These are phyloP conservation scores for Saprolegnia diclina DNA, from an alignment of 352 stramenopile genomes.

Conservation along the genomic window DNA sequence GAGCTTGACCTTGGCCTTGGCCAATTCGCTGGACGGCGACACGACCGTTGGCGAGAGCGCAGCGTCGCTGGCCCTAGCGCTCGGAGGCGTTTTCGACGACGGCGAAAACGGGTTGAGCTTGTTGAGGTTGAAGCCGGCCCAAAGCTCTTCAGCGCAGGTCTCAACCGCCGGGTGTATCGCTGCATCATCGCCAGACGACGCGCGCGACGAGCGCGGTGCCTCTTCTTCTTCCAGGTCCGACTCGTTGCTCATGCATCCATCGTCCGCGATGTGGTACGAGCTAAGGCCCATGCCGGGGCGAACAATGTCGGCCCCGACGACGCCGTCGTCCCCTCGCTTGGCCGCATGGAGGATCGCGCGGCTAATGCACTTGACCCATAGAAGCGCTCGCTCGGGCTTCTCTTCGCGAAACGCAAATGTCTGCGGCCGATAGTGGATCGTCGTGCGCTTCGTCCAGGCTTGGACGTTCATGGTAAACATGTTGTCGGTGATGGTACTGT, in stretches of 20 bases:
- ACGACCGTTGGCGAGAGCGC: not conserved
- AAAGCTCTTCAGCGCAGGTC: not conserved
- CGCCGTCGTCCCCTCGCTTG: constrained; percentile 29
- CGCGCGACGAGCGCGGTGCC: constrained; percentile 34
- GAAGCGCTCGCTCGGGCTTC: constrained; percentile 55
- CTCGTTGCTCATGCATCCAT: constrained; percentile 31
- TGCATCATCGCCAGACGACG: constrained; percentile 55
- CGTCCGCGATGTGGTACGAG: constrained; percentile 18
- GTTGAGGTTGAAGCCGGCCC: constrained; percentile 4
- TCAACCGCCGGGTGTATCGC: constrained; percentile 29
- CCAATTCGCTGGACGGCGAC: not conserved
- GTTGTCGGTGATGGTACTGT: constrained; percentile 64
- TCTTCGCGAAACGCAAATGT: constrained; percentile 71
- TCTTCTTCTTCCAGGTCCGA: constrained; percentile 19
- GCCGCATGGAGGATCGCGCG: constrained; percentile 53
- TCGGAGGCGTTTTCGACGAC: not conserved
- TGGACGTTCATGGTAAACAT: constrained; percentile 68
- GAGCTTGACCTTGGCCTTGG: constrained; percentile 4
- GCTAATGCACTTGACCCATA: constrained; percentile 76
- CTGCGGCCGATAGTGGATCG: constrained; percentile 50
- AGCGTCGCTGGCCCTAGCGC: not conserved
- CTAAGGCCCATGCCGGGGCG: constrained; percentile 29
- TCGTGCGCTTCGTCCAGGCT: constrained; percentile 65
- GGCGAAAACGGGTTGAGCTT: constrained; percentile 28
- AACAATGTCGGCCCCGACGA: constrained; percentile 34